Evolutionary conservation across 2,329 filamentous ascomycete species (phyloP), one percentile per base, ranked within the genome.

Genomic region (Zalaria obscura): DNA sequence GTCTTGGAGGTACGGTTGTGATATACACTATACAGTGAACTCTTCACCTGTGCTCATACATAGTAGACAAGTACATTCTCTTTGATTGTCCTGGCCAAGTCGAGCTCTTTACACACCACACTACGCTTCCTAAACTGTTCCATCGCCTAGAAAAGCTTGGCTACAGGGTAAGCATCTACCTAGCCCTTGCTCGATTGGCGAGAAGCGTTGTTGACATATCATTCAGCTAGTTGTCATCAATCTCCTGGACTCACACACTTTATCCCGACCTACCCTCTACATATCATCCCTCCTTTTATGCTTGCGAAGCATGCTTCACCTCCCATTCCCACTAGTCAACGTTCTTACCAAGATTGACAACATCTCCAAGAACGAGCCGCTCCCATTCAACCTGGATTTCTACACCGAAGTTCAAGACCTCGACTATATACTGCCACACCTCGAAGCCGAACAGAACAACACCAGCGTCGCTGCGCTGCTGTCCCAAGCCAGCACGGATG

Each of bases 291-390:
- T 98, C 43, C 79, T 98, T 43, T 78, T 98, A 25, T 89, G 87
- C 42, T 76, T 98, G 48, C 82, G 91, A 50, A 88, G 86, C 52
- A 98, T 98, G 89, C 78, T 98, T 40, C 91, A 96, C 64, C 89
- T 98, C 75, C 91, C 96, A 56, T 82, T 96, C 47, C 87, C 91
- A 1, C 86, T 95, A 57, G 71, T 98, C 50, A 98, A 98, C 56
- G 84, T 98, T 47, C 74, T 98, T 26, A 95, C 88, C 44, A 98
- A 98, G 65, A 93, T 98, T 64, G 91, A 98, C 64, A 95, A 95
- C 57, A 71, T 98, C 41, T 77, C 81, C 40, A 54, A 56, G 3
- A 56, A 53, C 8, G 80, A 85, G 37, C 76, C 84, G 26, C 70
- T 98, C 0, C 86, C 88, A 0, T 95, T 98, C 69, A 94, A 94